Base-by-base conservation (phyloP, 2,329 filamentous ascomycete species). In the Microcyclospora pomicola region DNA sequence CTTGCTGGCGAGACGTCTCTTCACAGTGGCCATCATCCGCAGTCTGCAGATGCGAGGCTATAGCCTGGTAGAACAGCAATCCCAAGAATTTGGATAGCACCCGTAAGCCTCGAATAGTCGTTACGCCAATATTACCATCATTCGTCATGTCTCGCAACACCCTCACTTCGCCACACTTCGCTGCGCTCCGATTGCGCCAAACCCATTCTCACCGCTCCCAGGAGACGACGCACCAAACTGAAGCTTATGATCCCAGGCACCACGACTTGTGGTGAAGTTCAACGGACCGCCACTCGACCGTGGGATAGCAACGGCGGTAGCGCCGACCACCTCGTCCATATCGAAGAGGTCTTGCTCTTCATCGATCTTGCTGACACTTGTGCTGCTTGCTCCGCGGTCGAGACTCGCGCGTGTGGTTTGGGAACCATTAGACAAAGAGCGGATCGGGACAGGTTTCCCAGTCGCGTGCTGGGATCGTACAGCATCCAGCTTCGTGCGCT, bases 401-500 rank as follows among this genome's bases (percentile, higher is more conserved):
- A 52, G 42, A 30, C 48, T 46, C 29, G 34, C 42, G 19, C 43
- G 41, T 11, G 39, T 40, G 33, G 34, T 43, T 6, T 31, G 30
- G 7, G 46, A 42, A n/a, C 44, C 39, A 28, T 44, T 46, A 4
- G 44, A 45, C 4, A 43, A 12, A 6, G 44, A 37, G n/a, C 48
- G 41, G 6, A 38, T 27, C 6, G 42, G 27, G 2, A 9, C 36
- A 11, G 34, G 36, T 27, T 27, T 14, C 9, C 13, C 29, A n/a
- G 38, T 28, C 9, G 38, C 38, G 29, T 34, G 12, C 12, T 40
- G 40, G 12, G 52, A 49, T 27, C 54, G 38, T 42, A 58, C 33
- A 46, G 57, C 34, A 42, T 61, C 46, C 35, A 65, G 45, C 40
- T 61, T 49, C 35, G 56, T 50, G 33, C 56, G 31, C 39, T 64